phyloP scores from a whole-genome alignment of 106 monocot species.

The Dioscorea zingiberensis region DNA sequence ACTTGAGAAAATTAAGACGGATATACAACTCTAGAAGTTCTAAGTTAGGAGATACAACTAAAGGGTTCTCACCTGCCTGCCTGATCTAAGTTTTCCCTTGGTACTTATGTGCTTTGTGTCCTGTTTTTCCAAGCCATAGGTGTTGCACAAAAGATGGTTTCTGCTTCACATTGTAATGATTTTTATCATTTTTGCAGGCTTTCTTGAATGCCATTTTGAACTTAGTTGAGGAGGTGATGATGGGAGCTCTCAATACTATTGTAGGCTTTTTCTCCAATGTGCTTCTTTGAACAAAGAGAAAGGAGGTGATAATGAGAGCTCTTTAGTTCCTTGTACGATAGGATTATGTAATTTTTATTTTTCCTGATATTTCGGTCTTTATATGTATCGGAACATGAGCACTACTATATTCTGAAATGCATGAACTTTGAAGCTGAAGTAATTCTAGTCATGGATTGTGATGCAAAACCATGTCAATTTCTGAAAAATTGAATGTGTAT shows the following conservation, averaged over 20 bases:
- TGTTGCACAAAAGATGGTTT: background rate
- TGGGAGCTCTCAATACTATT: background rate
- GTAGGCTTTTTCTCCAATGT: no score
- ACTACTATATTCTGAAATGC: background rate
- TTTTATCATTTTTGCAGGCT: background rate
- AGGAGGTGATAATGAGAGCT: no score
- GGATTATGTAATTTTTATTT: no score
- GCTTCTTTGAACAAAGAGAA: no score
- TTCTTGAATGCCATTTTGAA: background rate
- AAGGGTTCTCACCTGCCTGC: background rate
- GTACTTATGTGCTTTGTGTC: no score
- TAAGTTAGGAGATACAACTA: no score
- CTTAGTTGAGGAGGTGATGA: background rate
- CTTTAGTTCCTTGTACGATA: no score
- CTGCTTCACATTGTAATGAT: background rate
- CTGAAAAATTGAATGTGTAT: no score
- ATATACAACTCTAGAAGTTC: background rate
- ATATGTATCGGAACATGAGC: no score
- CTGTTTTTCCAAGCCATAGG: no score
- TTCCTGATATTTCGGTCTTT: no score
- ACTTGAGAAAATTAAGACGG: background rate
- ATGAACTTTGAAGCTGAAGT: background rate
- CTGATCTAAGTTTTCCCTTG: background rate
- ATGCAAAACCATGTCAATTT: constrained; percentile 1
- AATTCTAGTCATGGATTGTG: background rate